A percentile compares a stretch with the other conserved stretches of the same genome.
These are phyloP conservation scores for Starmerella davenportii DNA, from an alignment of 805 yeast species.

Conservation along the genomic window DNA sequence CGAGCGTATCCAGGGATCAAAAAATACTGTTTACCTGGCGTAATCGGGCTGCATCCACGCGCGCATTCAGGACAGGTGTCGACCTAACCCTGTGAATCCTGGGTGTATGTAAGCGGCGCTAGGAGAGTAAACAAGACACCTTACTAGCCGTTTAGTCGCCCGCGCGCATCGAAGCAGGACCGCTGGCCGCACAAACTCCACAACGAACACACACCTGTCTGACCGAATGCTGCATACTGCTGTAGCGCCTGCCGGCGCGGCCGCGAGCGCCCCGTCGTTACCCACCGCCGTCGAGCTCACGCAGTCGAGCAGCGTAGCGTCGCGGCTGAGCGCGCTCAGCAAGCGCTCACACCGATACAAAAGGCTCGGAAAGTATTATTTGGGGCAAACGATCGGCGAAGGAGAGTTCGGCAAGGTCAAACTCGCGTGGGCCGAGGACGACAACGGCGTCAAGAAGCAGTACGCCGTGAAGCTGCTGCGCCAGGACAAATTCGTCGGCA, in stretches of 20 bases:
- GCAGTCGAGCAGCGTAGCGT: slow-evolving; percentile 8
- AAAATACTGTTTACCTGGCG: too few relatives aligned
- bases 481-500: slow-evolving; percentile 61
- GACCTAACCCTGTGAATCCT: too few relatives aligned
- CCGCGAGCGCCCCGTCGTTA: background rate
- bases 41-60: too few relatives aligned
- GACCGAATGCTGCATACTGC: slow-evolving; percentile 5
- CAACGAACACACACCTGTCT: too few relatives aligned
- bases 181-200: too few relatives aligned
- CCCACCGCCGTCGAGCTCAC: slow-evolving; percentile 1
- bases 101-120: too few relatives aligned
- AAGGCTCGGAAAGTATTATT: slow-evolving; percentile 73
- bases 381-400: slow-evolving; percentile 90
- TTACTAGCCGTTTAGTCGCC: too few relatives aligned
- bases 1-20: too few relatives aligned
- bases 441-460: slow-evolving; percentile 37
- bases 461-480: slow-evolving; percentile 87
- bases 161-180: too few relatives aligned
- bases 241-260: slow-evolving; percentile 1
- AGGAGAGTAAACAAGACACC: too few relatives aligned
- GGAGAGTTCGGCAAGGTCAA: slow-evolving; percentile 98
- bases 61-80: too few relatives aligned
- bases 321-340: slow-evolving; percentile 13
- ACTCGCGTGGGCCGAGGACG: slow-evolving; percentile 85
- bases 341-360: slow-evolving; percentile 19